Conservation (phyloP, 306 rosid species). For the Hippophae rhamnoides region DNA sequence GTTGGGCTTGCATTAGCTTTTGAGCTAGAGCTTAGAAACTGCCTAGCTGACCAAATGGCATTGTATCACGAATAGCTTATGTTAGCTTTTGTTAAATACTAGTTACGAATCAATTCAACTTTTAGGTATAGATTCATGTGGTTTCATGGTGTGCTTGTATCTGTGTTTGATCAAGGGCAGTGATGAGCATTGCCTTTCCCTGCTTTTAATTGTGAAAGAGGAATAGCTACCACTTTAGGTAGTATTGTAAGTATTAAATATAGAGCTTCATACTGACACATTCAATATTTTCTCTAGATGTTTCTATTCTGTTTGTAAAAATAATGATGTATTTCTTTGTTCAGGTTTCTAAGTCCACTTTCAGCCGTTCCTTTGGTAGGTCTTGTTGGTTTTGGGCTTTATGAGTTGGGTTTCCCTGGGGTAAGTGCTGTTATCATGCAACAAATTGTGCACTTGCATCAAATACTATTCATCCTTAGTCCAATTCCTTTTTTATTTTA, state of each 20-base stretch:
- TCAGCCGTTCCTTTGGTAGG: slow-evolving; percentile 87
- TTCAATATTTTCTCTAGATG: slow-evolving; percentile 9
- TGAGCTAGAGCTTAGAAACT: slow-evolving; percentile 7
- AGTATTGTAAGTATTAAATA: not conserved
- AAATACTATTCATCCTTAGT: too few relatives aligned
- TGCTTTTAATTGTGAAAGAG: too few relatives aligned
- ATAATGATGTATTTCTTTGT: slow-evolving; percentile 1
- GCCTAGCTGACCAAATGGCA: slow-evolving; percentile 9
- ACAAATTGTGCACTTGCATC: too few relatives aligned
- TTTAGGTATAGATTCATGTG: slow-evolving; percentile 1
- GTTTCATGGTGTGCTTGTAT: not conserved
- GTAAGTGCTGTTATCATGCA: slow-evolving; percentile 38
- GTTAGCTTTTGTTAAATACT: slow-evolving; percentile 7
- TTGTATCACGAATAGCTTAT: not conserved
- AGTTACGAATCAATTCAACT: slow-evolving; percentile 15
- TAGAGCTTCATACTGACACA: not conserved
- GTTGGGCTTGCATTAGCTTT: not conserved
- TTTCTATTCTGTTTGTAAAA: not conserved
- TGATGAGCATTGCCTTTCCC: too few relatives aligned
- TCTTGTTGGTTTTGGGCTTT: slow-evolving; percentile 93
- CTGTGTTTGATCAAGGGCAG: not conserved
- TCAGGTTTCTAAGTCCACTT: slow-evolving; percentile 95
- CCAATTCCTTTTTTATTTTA: too few relatives aligned
- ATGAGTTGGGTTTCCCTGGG: slow-evolving; percentile 92
- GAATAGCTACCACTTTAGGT: too few relatives aligned